These are phyloP conservation scores for Microdochium paspali DNA, from an alignment of 2,329 filamentous ascomycete genomes.

Conservation along the genomic window DNA sequence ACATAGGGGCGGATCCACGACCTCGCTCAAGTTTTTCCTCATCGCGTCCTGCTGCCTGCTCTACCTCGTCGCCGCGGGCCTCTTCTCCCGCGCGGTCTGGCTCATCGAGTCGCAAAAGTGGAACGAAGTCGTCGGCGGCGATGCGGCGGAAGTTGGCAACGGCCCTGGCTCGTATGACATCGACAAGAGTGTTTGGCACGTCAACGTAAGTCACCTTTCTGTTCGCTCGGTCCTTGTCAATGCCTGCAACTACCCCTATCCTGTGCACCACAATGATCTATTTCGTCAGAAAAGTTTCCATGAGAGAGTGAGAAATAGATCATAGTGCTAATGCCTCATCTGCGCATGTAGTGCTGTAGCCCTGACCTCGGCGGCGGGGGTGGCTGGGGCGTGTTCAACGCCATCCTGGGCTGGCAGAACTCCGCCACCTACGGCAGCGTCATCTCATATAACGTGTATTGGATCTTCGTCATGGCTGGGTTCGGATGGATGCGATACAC, in stretches of 20 bases:
- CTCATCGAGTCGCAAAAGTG: conserved; percentile 62
- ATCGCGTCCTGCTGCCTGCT: conserved; percentile 73
- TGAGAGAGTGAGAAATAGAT: too few species aligned
- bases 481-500: conserved; percentile 58
- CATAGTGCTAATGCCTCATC: too few species aligned
- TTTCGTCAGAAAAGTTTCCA: too few species aligned
- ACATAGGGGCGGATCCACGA: conserved; percentile 48
- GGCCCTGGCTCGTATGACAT: conserved; percentile 77
- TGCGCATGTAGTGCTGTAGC: conserved; percentile 64
- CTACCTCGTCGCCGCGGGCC: conserved; percentile 74
- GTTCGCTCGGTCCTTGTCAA: too few species aligned
- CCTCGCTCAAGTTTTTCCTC: conserved; percentile 67
- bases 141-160: conserved; percentile 35
- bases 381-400: conserved; percentile 83
- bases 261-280: too few species aligned
- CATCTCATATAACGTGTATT: conserved; percentile 82
- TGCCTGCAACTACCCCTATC: too few species aligned
- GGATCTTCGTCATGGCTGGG: conserved; percentile 59
- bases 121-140: conserved; percentile 53
- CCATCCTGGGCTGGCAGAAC: conserved; percentile 80
- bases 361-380: conserved; percentile 62
- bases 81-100: conserved; percentile 73
- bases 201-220: conserved; percentile 57
- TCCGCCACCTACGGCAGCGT: conserved; percentile 82
- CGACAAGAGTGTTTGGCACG: conserved; percentile 68